phyloP scores from a whole-genome alignment of 2,329 filamentous ascomycete species.

The Scortechinia acanthostroma region DNA sequence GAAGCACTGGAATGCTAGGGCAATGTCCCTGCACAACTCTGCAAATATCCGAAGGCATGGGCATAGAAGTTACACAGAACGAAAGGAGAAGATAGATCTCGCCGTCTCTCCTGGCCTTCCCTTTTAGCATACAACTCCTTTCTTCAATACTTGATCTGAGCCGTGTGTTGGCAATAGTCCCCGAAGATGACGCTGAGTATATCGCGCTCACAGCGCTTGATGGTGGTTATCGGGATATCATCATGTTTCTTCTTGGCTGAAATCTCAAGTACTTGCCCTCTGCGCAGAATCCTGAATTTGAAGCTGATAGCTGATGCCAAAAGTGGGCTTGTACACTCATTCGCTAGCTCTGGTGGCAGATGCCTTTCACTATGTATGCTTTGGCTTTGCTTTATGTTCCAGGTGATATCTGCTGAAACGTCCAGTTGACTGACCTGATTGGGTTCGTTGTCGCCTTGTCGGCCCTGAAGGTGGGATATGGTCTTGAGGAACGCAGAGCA shows the following conservation, averaged over 20 bases:
- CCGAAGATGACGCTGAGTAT: neutral
- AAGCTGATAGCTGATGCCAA: slow-evolving; percentile 11
- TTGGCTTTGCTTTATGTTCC: neutral
- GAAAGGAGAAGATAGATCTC: too few relatives aligned
- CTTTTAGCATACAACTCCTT: too few relatives aligned
- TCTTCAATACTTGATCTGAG: too few relatives aligned
- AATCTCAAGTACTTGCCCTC: slow-evolving; percentile 28
- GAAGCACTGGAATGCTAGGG: too few relatives aligned
- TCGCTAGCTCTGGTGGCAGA: slow-evolving; percentile 71
- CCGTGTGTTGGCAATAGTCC: too few relatives aligned
- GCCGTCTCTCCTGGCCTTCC: too few relatives aligned
- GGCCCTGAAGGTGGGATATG: slow-evolving; percentile 43
- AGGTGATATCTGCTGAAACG: neutral
- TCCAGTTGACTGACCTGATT: slow-evolving; percentile 63
- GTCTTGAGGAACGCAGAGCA: neutral
- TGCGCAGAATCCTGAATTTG: neutral
- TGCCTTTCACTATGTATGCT: slow-evolving; percentile 68
- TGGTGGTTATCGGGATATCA: slow-evolving; percentile 37
- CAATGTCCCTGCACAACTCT: too few relatives aligned
- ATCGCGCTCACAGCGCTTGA: slow-evolving; percentile 25
- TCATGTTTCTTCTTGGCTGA: slow-evolving; percentile 42
- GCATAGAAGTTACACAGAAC: too few relatives aligned
- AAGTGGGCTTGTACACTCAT: slow-evolving; percentile 64
- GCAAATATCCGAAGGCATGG: too few relatives aligned
- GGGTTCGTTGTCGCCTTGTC: slow-evolving; percentile 61